Base-by-base conservation (phyloP, 129 eudicot species). In the Helichrysum umbraculigerum region DNA sequence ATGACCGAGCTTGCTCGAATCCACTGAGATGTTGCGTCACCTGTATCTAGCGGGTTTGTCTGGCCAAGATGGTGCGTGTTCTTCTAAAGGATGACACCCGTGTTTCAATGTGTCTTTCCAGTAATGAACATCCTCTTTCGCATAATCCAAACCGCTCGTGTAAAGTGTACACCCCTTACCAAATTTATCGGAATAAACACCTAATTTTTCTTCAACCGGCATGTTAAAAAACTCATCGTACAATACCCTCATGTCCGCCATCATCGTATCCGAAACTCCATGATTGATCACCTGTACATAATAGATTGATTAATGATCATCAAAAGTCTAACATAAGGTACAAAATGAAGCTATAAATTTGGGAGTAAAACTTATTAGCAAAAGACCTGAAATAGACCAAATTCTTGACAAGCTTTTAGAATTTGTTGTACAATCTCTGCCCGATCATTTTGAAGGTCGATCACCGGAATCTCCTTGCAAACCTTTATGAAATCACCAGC, bases 381-480 rank as follows among this genome's bases (percentile, higher is more conserved):
- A 68, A 15, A 44, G n/a, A 88, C 94, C 94, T 88, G 85, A 63
- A 86, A 86, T 15, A 84, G 47, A 42, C 90, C 90, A 4, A 72
- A 86, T 66, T 86, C 87, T 51, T 79, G 72, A 68, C 81, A 52
- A 6, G 87, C 87, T 69, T 83, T 86, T 3, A 76, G 42, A 57
- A 86, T 73, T 30, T 83, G 85, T 62, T 70, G 76, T 30, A 86
- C 29, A 56, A 80, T 28, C 37, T 70, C 35, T 0, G 81, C 57
- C 30, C 81, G 76, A 7, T 66, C 67, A 33, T 15, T 63, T 11
- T 44, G 76, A 60, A 83, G 81, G 76, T 83, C 61, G 35, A 86
- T 78, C n/a, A 86, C 85, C 0, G 90, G 90, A 65, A 86, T 76
- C 22, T 83, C 87, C 2, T 73, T 80, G 79, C 79, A 76, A 37